Evolutionary conservation across 1,284 basidiomycete genomes (phyloP), one percentile per base, ranked within the genome.

Genomic region (Cerrena zonata): DNA sequence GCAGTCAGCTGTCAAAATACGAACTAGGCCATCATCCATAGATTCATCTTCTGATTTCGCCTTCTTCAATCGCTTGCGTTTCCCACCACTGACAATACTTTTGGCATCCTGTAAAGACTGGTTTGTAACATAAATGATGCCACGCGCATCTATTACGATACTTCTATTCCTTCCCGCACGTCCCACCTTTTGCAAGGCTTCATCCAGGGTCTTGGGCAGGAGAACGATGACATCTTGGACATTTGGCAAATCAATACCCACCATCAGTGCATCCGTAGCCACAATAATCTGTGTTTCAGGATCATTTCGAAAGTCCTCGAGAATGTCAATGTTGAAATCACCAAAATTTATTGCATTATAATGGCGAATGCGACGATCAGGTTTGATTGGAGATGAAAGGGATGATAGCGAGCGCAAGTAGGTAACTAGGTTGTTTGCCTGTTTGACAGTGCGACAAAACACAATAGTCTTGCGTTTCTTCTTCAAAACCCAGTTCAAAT

Each of bases 161-260:
- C 18, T 38, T 19, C 24, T 11, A 30, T 51, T 39, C 26, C 51
- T 30, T 5, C 47, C 53, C 11, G 49, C 52, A 2, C 54, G 38
- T 18, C 54, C 54, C 26, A 19, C 26, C 39, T 23, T 41, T 24
- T 49, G 52, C 2, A 51, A 19, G 15, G 38, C 19, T 18, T 54
- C 49, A 40, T 56, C 49, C 21, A 39, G 19, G 13, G 22, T 46
- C 5, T 24, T 27, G 15, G 24, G 13, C 21, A 47, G 22, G 19
- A 21, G 5, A 45, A 42, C 15, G 12, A 44, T 13, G 4, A 53
- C 54, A 46, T 55, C 52, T 5, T 48, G 38, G 22, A 61, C 50
- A 27, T 53, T 49, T 4, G 54, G 49, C 15, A 56, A 42, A 43
- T 57, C 48, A 18, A 59, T 40, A 22, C 60, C 58, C 19, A 61